Base-by-base conservation (phyloP, 768 basidiomycete genomes). In the Chiua virens region DNA sequence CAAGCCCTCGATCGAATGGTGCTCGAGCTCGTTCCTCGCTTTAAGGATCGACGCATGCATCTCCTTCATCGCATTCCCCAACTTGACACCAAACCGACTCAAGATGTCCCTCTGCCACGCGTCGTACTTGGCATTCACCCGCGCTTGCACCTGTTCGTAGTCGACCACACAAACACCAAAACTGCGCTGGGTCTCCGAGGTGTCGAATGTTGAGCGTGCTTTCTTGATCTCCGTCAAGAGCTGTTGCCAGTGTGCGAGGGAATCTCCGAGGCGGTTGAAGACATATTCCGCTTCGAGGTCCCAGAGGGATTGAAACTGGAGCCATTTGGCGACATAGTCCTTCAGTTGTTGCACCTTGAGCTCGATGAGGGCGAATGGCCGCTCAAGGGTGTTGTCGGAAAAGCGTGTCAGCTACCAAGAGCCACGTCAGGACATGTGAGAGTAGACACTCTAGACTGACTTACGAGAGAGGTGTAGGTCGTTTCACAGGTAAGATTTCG, bases 231-330 rank as follows among this genome's bases (percentile, higher is more conserved):
- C 96, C 10, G 88, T 92, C 14, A 98, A 78, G 5, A 99, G 84
- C 59, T 96, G 91, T 64, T 97, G 93, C 97, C 97, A 99, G 69
- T 87, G 79, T 3, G 83, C 83, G 21, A 99, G 82, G 13, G 91
- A 91, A 69, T 99, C 96, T 9, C 97, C 97, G 8, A 99, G 86
- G 0, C 91, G 88, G 61, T 86, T 86, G 78, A 97, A 98, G 32
- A 99, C 95, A 64, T 90, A 89, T 78, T 98, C 96, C 25, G 95
- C 82, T 71, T 98, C 94, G 37, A 98, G 83, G 67, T 99, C 97
- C 97, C 96, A 98, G 0, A 98, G 78, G 0, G 96, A 96, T 71
- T 98, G 97, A 81, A 99, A 98, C 63, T 96, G 95, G 0, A 98
- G 81, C 97, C 97, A 99, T 73, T 97, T 97, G 52, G 79, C 90